These are phyloP conservation scores for Neurospora sp. DNA, from an alignment of 495 filamentous ascomycete genomes.

Conservation along the genomic window DNA sequence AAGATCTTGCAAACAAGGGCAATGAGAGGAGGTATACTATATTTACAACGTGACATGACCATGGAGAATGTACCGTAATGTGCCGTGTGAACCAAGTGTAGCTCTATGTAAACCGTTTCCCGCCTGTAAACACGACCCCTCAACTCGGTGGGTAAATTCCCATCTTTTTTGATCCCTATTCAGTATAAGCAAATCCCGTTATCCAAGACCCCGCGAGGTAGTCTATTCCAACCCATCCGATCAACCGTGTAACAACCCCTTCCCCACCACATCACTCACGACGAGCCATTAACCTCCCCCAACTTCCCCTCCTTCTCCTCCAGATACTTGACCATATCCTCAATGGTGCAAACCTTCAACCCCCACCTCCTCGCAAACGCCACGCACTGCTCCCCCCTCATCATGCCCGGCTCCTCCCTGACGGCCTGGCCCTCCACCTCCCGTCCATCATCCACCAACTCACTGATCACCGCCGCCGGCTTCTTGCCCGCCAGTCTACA, in stretches of 20 bases:
- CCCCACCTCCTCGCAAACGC: constrained; percentile 82
- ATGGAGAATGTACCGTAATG: not conserved
- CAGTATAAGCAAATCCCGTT: not conserved
- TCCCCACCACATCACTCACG: not conserved
- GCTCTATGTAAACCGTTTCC: not conserved
- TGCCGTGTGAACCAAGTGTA: not conserved
- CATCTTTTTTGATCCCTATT: not conserved
- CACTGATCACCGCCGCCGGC: constrained; percentile 72
- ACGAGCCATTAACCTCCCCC: constrained; percentile 25
- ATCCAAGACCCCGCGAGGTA: not conserved
- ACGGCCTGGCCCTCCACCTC: constrained; percentile 47
- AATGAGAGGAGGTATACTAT: not conserved
- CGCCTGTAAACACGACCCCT: not conserved
- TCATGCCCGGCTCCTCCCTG: constrained; percentile 64
- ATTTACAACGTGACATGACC: not conserved
- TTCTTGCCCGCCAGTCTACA: constrained; percentile 68
- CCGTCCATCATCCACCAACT: constrained; percentile 73
- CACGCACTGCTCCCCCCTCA: constrained; percentile 84
- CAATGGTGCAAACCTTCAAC: constrained; percentile 89
- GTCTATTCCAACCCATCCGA: not conserved
- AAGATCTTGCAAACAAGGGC: not conserved
- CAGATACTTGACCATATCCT: constrained; percentile 71
- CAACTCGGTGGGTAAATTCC: not conserved
- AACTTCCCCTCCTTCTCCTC: constrained; percentile 54
- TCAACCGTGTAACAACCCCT: not conserved